A percentile compares a stretch with the other conserved stretches of the same genome.
phyloP scores from a whole-genome alignment of 345 rosid species.

The Arabis hirsuta region DNA sequence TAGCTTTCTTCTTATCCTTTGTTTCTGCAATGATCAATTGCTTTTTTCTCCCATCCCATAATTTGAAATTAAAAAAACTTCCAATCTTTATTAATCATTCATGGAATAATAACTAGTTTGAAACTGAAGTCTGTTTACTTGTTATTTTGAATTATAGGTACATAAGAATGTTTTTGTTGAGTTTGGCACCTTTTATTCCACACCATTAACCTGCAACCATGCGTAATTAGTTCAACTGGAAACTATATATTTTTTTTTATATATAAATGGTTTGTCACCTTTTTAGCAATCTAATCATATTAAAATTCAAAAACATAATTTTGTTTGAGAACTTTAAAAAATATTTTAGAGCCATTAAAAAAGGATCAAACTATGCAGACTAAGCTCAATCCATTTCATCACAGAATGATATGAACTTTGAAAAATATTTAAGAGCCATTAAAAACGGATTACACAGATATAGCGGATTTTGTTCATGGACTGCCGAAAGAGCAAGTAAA shows the following conservation, averaged over 20 bases:
- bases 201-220: neutral
- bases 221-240: neutral
- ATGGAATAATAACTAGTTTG: constrained; percentile 17
- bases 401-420: no score
- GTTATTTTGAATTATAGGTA: neutral
- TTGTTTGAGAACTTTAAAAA: neutral
- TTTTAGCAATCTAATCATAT: neutral
- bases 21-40: constrained; percentile 22
- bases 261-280: no score
- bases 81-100: constrained; percentile 5
- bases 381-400: no score
- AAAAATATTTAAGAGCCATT: no score
- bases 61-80: constrained; percentile 9
- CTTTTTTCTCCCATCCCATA: constrained; percentile 31
- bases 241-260: no score
- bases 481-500: no score
- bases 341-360: no score
- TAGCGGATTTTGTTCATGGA: no score
- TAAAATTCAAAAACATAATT: neutral
- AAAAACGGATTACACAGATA: no score
- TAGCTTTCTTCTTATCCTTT: constrained; percentile 43
- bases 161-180: neutral
- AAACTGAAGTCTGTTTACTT: neutral
- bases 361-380: no score
- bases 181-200: neutral